Evolutionary conservation across 139 green algal species (phyloP), one percentile per base, ranked within the genome.

Genomic region (Chlorokybus atmophyticus): DNA sequence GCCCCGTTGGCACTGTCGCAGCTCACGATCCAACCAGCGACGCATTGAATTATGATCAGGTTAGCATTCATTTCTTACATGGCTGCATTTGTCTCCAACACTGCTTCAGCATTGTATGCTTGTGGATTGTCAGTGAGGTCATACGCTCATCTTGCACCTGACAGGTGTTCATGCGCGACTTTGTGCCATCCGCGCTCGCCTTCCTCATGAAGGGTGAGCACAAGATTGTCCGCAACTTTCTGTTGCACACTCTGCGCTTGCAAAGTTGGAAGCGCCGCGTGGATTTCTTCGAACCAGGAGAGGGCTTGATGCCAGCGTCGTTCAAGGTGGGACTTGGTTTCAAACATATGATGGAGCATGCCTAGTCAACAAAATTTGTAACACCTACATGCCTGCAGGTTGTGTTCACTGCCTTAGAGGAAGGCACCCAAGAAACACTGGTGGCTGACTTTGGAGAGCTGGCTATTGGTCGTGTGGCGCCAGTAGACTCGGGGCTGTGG

Each of bases 161-260:
- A 17, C 58, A 70, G 50, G 62, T 70, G 21, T 71, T 71, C 52
- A 54, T 71, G 21, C 55, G 63, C 24, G 63, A 71, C 52, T 71
- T 71, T 39, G 26, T 71, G n/a, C 57, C 63, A 3, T 61, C 40
- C 19, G 63, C 41, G 3, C 4, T 71, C 24, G 40, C 63, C 23
- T 71, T 71, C 29, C 23, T 71, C 7, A 23, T 71, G 42, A 23
- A 26, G 2, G 63, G 63, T 8, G 59, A 71, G 41, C 32, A 26
- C 14, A 42, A 68, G 40, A 71, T 71, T 35, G 63, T 71, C 5
- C 30, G 56, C 23, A 71, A 71, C 29, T 71, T 71, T 39, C 50
- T 71, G 1, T 17, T 71, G 41, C n/a, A 71, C 23, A 48, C 55
- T 3, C 55, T 55, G 25, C 32, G 2, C 27, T 42, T 64, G 3